Evolutionary conservation across 768 basidiomycete species (phyloP).

Genomic region (Boletus rufocinnamomeus): DNA sequence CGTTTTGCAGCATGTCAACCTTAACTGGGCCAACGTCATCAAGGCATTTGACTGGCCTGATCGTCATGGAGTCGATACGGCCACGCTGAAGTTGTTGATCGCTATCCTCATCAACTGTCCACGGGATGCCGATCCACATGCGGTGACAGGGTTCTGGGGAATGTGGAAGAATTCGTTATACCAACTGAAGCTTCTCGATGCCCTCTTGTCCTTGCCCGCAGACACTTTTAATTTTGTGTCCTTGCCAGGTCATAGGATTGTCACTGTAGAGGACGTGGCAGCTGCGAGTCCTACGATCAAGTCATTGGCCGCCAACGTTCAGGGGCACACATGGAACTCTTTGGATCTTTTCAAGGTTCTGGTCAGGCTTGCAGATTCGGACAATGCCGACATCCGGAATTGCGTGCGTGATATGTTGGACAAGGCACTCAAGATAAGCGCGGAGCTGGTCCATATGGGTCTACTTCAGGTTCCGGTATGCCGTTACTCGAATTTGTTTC

Average conservation of each 20-base stretch:
- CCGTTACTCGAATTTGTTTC: conserved; percentile 15
- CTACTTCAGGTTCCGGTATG: conserved; percentile 87
- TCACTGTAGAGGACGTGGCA: conserved; percentile 86
- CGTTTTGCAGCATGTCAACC: conserved; percentile 52
- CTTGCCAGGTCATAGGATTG: conserved; percentile 78
- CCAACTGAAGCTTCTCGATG: conserved; percentile 85
- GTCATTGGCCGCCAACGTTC: conserved; percentile 84
- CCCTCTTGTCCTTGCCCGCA: conserved; percentile 81
- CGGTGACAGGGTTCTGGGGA: conserved; percentile 84
- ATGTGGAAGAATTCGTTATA: conserved; percentile 83
- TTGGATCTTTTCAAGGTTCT: conserved; percentile 87
- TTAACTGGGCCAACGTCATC: conserved; percentile 84
- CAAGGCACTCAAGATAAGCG: conserved; percentile 89
- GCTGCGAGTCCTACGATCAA: conserved; percentile 90
- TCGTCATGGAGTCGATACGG: conserved; percentile 84
- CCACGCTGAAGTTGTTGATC: conserved; percentile 85
- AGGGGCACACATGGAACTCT: conserved; percentile 94
- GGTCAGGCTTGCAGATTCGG: conserved; percentile 74
- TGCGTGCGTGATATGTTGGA: conserved; percentile 91
- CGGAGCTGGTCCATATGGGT: conserved; percentile 93
- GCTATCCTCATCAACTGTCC: conserved; percentile 84
- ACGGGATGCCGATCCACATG: conserved; percentile 72
- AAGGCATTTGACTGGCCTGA: conserved; percentile 84
- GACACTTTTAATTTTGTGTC: conserved; percentile 94
- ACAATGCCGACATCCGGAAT: conserved; percentile 66